These are phyloP conservation scores for Neurospora sp. DNA, from an alignment of 495 filamentous ascomycete genomes.

Conservation along the genomic window DNA sequence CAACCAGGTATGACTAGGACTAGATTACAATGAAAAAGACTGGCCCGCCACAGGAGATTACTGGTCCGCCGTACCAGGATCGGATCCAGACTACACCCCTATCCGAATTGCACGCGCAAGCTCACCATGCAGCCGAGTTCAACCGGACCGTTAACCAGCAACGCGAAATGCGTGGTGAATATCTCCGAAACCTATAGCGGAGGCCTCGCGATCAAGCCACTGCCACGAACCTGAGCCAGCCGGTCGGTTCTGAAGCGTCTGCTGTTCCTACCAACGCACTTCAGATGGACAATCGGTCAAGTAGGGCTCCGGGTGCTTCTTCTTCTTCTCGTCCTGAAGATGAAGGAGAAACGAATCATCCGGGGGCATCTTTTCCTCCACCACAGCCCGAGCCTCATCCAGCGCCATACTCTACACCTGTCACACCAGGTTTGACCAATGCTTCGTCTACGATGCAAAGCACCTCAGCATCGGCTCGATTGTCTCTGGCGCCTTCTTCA, in stretches of 20 bases:
- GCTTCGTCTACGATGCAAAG: too few relatives aligned
- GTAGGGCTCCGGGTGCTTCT: not conserved
- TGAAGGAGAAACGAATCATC: not conserved
- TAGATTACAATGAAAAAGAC: constrained; percentile 67
- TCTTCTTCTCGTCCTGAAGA: not conserved
- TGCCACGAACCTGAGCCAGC: constrained; percentile 37
- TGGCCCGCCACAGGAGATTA: constrained; percentile 73
- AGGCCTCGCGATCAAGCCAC: constrained; percentile 64
- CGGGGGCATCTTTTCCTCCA: not conserved
- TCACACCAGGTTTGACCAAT: not conserved
- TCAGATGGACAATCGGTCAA: not conserved
- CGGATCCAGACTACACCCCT: constrained; percentile 68
- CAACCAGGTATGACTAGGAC: constrained; percentile 62
- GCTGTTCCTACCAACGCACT: constrained; percentile 26
- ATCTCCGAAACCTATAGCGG: constrained; percentile 66
- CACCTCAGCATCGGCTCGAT: not conserved
- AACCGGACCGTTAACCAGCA: constrained; percentile 72
- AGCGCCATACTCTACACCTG: not conserved
- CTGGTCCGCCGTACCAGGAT: constrained; percentile 83
- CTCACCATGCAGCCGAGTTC: constrained; percentile 78
- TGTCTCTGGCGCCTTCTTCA: not conserved
- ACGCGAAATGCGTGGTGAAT: constrained; percentile 62
- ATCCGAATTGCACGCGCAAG: constrained; percentile 79
- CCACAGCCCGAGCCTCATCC: not conserved
- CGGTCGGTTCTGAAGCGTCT: constrained; percentile 33